Evolutionary conservation across 441 rosid genomes (phyloP).

Genomic region (Pelargonium cotyledonis): DNA sequence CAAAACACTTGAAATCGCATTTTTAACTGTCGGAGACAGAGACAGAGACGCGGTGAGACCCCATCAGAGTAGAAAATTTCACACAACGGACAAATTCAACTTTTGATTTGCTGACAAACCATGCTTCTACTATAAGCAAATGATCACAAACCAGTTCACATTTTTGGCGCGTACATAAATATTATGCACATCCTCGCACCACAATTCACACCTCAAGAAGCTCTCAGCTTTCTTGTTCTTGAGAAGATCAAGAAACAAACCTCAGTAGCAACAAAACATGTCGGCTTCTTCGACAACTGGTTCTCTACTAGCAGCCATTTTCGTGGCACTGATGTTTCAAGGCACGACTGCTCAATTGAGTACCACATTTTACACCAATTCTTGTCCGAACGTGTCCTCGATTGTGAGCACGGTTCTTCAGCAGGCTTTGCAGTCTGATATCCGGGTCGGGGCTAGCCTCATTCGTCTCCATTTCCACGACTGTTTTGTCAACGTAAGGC

Average conservation of each 20-base stretch:
- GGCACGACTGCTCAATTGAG: slow-evolving; percentile 39
- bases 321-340: slow-evolving; percentile 6
- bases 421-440: slow-evolving; percentile 42
- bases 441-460: slow-evolving; percentile 48
- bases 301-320: slow-evolving; percentile 2
- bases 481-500: slow-evolving; percentile 52
- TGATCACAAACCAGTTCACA: background rate
- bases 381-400: slow-evolving; percentile 45
- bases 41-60: background rate
- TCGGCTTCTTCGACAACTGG: background rate
- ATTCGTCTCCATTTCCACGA: slow-evolving; percentile 59
- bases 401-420: slow-evolving; percentile 36
- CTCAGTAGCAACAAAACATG: background rate
- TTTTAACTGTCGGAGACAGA: background rate
- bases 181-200: background rate
- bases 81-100: background rate
- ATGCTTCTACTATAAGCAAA: background rate
- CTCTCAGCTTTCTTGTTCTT: background rate
- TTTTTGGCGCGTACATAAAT: background rate
- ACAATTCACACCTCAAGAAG: background rate
- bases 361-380: slow-evolving; percentile 34
- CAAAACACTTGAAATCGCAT: background rate
- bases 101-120: background rate
- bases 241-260: background rate
- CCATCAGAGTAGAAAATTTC: background rate